These are phyloP conservation scores for Chytridiales sp. DNA, from an alignment of 371 early-diverging fungal species.

Conservation along the genomic window DNA sequence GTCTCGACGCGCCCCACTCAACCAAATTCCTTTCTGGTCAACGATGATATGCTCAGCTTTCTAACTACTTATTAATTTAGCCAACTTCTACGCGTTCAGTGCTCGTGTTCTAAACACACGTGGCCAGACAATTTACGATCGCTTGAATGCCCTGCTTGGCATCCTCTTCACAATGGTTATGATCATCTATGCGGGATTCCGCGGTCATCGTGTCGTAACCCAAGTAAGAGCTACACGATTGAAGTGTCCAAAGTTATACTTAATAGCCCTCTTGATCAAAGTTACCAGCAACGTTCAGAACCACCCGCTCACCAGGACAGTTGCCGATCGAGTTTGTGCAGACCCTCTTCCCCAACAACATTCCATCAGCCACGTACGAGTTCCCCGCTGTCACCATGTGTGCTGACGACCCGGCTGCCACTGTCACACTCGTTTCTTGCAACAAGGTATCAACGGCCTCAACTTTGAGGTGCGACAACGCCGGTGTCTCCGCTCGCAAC, in stretches of 20 bases:
- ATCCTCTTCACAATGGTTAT: slow-evolving; percentile 35
- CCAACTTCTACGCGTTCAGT: slow-evolving; percentile 23
- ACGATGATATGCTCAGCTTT: too few species aligned
- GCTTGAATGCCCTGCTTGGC: slow-evolving; percentile 26
- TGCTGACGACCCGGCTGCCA: slow-evolving; percentile 24
- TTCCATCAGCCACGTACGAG: slow-evolving; percentile 42
- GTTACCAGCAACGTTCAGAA: slow-evolving; percentile 44
- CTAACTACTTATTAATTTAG: too few species aligned
- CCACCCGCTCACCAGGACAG: slow-evolving; percentile 31
- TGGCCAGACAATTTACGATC: slow-evolving; percentile 31
- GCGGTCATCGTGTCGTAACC: slow-evolving; percentile 43
- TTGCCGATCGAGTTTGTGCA: slow-evolving; percentile 32
- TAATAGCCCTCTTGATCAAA: neutral
- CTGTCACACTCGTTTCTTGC: slow-evolving; percentile 24
- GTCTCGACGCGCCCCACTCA: too few species aligned
- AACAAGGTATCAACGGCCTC: slow-evolving; percentile 19
- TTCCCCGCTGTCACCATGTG: slow-evolving; percentile 46
- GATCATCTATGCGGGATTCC: slow-evolving; percentile 43
- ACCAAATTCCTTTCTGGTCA: too few species aligned
- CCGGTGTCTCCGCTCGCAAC: slow-evolving; percentile 12
- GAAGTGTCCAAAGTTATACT: neutral
- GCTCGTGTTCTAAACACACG: slow-evolving; percentile 32
- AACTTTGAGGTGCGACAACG: slow-evolving; percentile 18
- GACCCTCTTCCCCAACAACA: slow-evolving; percentile 34
- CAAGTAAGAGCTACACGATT: slow-evolving; percentile 27